Evolutionary conservation across 1,284 basidiomycete species (phyloP).

Genomic region (Boletus semigastroideus): DNA sequence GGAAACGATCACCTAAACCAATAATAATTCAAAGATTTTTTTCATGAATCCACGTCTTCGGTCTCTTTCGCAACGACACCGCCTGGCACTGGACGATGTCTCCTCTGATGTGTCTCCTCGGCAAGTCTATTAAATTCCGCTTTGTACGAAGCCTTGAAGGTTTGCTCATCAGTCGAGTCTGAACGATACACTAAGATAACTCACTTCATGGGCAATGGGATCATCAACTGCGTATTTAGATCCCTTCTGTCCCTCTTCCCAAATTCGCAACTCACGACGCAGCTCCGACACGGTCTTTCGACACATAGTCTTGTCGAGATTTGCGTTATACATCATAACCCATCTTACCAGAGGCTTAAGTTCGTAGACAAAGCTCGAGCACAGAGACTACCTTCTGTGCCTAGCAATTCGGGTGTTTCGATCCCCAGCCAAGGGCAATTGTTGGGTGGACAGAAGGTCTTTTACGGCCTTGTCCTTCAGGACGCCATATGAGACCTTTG

Average conservation of each 20-base stretch:
- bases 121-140: conserved; percentile 29
- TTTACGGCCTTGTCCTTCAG: conserved; percentile 62
- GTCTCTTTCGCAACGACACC: conserved; percentile 1
- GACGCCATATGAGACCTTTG: conserved; percentile 64
- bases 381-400: conserved; percentile 52
- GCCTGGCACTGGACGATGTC: neutral
- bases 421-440: conserved; percentile 53
- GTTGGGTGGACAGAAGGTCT: conserved; percentile 54
- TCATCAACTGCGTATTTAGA: conserved; percentile 46
- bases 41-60: conserved; percentile 12
- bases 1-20: conserved; percentile 1
- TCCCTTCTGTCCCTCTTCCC: conserved; percentile 50
- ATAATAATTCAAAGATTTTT: conserved; percentile 8
- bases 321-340: conserved; percentile 68
- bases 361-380: neutral
- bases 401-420: conserved; percentile 50
- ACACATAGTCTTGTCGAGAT: conserved; percentile 57
- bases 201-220: conserved; percentile 47
- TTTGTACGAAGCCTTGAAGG: conserved; percentile 20
- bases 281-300: conserved; percentile 52
- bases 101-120: conserved; percentile 21
- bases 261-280: conserved; percentile 51
- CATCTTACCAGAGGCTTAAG: conserved; percentile 43
- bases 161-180: neutral
- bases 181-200: conserved; percentile 10